phyloP scores from a whole-genome alignment of 2,329 filamentous ascomycete genomes.

The Magnaporthiopsis poae region DNA sequence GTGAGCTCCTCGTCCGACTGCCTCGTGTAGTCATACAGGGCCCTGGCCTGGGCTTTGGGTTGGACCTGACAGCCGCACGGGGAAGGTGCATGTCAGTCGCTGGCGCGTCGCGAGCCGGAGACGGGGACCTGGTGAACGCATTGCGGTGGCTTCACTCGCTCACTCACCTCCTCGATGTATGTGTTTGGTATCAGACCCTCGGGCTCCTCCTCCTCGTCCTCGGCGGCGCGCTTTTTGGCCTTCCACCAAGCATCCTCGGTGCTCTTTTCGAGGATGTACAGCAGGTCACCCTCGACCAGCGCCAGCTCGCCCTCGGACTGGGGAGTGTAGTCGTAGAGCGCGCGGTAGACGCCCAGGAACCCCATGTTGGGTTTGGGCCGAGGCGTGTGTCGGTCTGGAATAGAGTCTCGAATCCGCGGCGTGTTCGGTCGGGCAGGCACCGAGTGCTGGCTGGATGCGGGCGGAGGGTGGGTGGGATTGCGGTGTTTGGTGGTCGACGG shows the following conservation, averaged over 20 bases:
- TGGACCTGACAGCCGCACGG: constrained; percentile 34
- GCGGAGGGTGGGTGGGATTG: not conserved
- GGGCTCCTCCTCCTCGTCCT: constrained; percentile 81
- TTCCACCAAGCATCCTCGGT: constrained; percentile 82
- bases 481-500: not conserved
- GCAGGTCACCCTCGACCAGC: constrained; percentile 16
- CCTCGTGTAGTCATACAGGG: constrained; percentile 95
- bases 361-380: constrained; percentile 10
- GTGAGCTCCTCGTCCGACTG: constrained; percentile 97
- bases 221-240: constrained; percentile 78
- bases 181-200: constrained; percentile 86
- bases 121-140: not conserved
- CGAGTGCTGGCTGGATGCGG: not conserved
- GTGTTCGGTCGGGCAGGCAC: not conserved
- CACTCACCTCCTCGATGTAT: constrained; percentile 77
- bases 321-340: constrained; percentile 18
- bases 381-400: not conserved
- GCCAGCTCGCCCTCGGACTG: constrained; percentile 18
- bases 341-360: constrained; percentile 17
- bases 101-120: not conserved
- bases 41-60: constrained; percentile 59
- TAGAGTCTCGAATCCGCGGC: not conserved
- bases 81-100: constrained; percentile 8
- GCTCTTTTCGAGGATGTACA: constrained; percentile 44
- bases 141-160: not conserved